Conservation (phyloP, 1,139 yeast species). For the Geotrichum candidum region DNA sequence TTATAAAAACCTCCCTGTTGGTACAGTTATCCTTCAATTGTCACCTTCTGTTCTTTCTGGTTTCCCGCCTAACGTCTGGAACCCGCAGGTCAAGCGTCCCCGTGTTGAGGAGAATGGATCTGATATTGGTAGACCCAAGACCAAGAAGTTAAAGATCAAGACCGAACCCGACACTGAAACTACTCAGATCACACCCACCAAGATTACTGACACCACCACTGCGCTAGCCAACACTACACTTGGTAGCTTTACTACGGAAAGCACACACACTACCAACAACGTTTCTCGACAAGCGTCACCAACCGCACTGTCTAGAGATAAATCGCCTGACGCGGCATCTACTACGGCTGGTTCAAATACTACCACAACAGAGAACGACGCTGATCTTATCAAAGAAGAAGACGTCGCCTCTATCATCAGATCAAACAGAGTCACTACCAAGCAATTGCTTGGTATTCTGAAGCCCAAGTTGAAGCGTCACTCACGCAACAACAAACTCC, state of each 20-base stretch:
- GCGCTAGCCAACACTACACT: background rate
- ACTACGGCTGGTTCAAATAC: slow-evolving; percentile 17
- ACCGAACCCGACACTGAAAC: slow-evolving; percentile 1
- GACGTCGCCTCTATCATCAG: slow-evolving; percentile 67
- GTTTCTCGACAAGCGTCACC: slow-evolving; percentile 3
- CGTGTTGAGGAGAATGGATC: slow-evolving; percentile 31
- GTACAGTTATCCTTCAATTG: slow-evolving; percentile 63
- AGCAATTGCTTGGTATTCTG: slow-evolving; percentile 56
- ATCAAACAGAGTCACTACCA: slow-evolving; percentile 57
- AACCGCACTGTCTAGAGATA: slow-evolving; percentile 18
- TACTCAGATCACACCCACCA: background rate
- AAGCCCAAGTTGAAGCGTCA: slow-evolving; percentile 61
- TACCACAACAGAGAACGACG: slow-evolving; percentile 22
- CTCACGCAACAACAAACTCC: slow-evolving; percentile 61
- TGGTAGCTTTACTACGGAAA: background rate
- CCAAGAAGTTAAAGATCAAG: slow-evolving; percentile 16
- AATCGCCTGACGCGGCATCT: slow-evolving; percentile 40
- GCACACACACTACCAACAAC: background rate
- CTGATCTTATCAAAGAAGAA: slow-evolving; percentile 50
- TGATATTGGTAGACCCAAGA: slow-evolving; percentile 20
- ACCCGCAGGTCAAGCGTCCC: slow-evolving; percentile 52
- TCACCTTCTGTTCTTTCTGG: slow-evolving; percentile 53
- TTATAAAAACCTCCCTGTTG: slow-evolving; percentile 44
- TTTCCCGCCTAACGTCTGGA: slow-evolving; percentile 83
- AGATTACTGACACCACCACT: background rate